Conservation (phyloP, 306 rosid species). For the Potentilla sterilis region DNA sequence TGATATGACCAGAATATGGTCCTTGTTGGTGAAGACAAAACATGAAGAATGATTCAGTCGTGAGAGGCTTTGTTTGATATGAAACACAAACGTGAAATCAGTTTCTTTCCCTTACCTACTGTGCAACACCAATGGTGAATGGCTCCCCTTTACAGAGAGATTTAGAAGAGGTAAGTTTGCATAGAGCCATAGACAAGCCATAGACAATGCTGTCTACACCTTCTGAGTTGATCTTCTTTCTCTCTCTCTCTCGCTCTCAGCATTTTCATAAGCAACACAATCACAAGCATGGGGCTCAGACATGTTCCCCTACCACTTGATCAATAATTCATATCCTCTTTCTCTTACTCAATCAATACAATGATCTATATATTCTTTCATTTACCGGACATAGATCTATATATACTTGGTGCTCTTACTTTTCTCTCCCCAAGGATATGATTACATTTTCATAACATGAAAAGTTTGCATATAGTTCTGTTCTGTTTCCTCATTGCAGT, state of each 20-base stretch:
- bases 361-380: constrained; percentile 41
- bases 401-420: constrained; percentile 42
- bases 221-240: not conserved
- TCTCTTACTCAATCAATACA: constrained; percentile 37
- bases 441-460: constrained; percentile 37
- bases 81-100: constrained; percentile 52
- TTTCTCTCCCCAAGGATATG: constrained; percentile 25
- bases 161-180: not conserved
- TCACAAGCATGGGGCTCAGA: constrained; percentile 55
- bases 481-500: constrained; percentile 46
- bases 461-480: constrained; percentile 41
- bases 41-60: constrained; percentile 44
- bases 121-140: constrained; percentile 22
- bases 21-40: constrained; percentile 59
- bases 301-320: constrained; percentile 56
- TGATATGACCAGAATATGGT: constrained; percentile 21
- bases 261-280: constrained; percentile 44
- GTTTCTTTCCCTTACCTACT: constrained; percentile 31
- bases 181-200: not conserved
- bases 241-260: constrained; percentile 2
- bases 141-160: constrained; percentile 8
- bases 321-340: constrained; percentile 51
- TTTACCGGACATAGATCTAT: constrained; percentile 18
- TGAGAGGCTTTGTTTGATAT: constrained; percentile 56
- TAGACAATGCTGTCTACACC: constrained; percentile 18